Evolutionary conservation across 176 grass and related monocot species (phyloP), one percentile per base, ranked within the genome.

Genomic region (Echinochloa phyllopogon): DNA sequence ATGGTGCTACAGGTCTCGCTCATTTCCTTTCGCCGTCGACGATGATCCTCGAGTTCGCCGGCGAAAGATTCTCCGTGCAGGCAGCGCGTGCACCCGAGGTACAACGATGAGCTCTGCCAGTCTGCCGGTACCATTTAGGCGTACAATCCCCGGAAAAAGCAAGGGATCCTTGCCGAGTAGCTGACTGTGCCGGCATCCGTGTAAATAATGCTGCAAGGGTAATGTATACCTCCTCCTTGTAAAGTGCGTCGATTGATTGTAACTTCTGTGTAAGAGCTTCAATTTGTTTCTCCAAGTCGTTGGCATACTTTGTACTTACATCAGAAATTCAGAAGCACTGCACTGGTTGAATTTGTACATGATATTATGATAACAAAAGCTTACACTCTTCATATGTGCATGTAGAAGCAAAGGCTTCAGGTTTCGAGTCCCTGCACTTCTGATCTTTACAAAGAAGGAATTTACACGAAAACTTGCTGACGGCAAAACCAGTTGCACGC

Each of bases 11-110:
- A 57, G 53, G 53, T 57, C 53, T 51, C 49, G 49, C 15, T 51
- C 49, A 51, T 16, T 51, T 51, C 16, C 49, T 51, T 17, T 51
- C 49, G 15, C 49, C 49, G 49, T 17, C 49, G 49, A 51, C 2
- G 29, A 33, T 51, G 49, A 51, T 51, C 15, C 49, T 51, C 49
- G 49, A 51, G 49, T 17, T 51, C 49, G 49, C 49, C 49, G 49
- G 3, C 49, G 49, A 51, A 13, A 51, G 48, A 51, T 51, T 51
- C 49, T 51, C 49, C 49, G 55, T 12, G 23, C 85, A 89, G 86
- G 75, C 75, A 91, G 64, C 89, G 83, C 65, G 78, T 94, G 68
- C 92, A 91, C 41, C 89, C 92, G 20, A 94, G 89, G 89, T 91
- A 87, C 71, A 89, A 87, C 53, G 92, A 94, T 74, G n/a, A 81